These are phyloP conservation scores for Microbotryum silenes-acaulis DNA, from an alignment of 1,284 basidiomycete species.

Conservation along the genomic window DNA sequence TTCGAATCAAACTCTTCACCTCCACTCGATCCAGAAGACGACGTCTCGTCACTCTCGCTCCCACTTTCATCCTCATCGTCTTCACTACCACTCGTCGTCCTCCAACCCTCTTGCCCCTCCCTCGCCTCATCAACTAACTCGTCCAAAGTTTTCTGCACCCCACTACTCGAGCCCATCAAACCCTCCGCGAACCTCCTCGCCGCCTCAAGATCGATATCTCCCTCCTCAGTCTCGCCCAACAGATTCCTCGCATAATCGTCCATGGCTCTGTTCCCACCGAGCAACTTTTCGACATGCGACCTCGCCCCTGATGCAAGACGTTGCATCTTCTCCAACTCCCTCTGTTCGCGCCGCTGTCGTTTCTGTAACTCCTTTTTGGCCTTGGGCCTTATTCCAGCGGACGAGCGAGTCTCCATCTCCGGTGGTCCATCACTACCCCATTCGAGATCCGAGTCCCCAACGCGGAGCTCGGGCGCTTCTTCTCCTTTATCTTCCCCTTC, in stretches of 20 bases:
- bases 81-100: slow-evolving; percentile 9
- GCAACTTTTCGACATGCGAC: slow-evolving; percentile 12
- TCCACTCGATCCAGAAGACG: slow-evolving; percentile 9
- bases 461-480: slow-evolving; percentile 13
- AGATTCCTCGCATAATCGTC: slow-evolving; percentile 24
- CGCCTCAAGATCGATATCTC: slow-evolving; percentile 10
- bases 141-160: background rate
- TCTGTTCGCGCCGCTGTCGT: slow-evolving; percentile 14
- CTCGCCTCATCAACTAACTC: background rate
- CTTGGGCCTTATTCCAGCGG: background rate
- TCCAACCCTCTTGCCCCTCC: slow-evolving; percentile 17
- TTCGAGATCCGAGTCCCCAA: slow-evolving; percentile 27
- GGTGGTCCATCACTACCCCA: slow-evolving; percentile 18
- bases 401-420: background rate
- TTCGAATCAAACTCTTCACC: slow-evolving; percentile 22
- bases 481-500: background rate
- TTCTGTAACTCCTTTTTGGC: slow-evolving; percentile 7
- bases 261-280: background rate
- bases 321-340: slow-evolving; percentile 25
- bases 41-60: background rate
- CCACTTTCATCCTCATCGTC: slow-evolving; percentile 7
- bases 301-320: slow-evolving; percentile 9
- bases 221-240: background rate
- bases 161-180: slow-evolving; percentile 4
- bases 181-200: slow-evolving; percentile 11